Evolutionary conservation across 2,329 filamentous ascomycete species (phyloP).

Genomic region (Clonostachys rhizophaga): DNA sequence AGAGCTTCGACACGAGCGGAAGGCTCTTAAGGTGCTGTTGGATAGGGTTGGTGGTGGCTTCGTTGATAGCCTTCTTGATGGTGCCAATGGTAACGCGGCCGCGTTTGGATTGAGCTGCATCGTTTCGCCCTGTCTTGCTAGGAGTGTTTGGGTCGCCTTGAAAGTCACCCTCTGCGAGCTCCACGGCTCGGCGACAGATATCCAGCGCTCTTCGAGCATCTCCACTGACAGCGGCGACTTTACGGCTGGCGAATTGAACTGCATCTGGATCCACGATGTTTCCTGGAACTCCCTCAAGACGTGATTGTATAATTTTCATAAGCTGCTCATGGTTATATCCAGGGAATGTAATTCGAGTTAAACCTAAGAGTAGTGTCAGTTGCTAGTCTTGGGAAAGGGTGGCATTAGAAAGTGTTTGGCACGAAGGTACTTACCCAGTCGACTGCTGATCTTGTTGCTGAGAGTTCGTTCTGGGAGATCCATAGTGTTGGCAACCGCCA

Average conservation of each 20-base stretch:
- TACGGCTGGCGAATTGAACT: conserved; percentile 91
- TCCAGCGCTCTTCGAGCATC: conserved; percentile 90
- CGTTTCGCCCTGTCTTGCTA: conserved; percentile 42
- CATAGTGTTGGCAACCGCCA: conserved; percentile 99
- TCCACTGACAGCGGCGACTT: conserved; percentile 93
- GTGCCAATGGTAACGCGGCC: conserved; percentile 82
- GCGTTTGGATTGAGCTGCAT: conserved; percentile 15
- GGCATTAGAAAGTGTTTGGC: conserved; percentile 4
- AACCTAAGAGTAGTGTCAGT: conserved; percentile 31
- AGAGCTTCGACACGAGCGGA: conserved; percentile 76
- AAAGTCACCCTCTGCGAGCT: conserved; percentile 78
- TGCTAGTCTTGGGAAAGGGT: background rate
- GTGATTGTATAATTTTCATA: conserved; percentile 96
- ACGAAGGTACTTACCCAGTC: conserved; percentile 47
- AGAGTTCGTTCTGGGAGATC: conserved; percentile 92
- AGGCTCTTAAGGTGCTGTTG: conserved; percentile 84
- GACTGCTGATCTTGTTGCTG: conserved; percentile 97
- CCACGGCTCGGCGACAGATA: conserved; percentile 91
- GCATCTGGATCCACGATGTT: conserved; percentile 90
- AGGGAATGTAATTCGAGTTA: conserved; percentile 94
- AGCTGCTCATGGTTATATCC: conserved; percentile 97
- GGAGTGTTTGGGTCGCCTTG: conserved; percentile 51
- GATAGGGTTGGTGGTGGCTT: conserved; percentile 87
- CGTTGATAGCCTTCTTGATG: conserved; percentile 89
- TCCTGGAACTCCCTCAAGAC: conserved; percentile 80